Evolutionary conservation across 1,284 basidiomycete genomes (phyloP).

Genomic region (Heterobasidion irregulare): DNA sequence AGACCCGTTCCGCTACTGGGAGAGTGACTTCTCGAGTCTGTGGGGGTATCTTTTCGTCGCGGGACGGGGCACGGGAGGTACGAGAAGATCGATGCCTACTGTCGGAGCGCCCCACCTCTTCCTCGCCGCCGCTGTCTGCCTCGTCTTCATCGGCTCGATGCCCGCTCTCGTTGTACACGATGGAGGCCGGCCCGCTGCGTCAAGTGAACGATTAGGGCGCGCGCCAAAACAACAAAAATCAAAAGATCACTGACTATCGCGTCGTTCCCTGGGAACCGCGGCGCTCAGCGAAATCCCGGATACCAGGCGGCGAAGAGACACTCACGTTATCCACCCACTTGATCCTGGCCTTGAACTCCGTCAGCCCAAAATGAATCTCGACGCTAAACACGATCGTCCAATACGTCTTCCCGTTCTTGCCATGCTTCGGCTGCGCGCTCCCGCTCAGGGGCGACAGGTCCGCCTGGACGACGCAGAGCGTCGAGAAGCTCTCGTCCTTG

Average conservation of each 20-base stretch:
- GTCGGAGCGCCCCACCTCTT: conserved; percentile 19
- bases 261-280: conserved; percentile 38
- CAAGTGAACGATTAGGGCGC: conserved; percentile 1
- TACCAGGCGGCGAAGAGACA: conserved; percentile 6
- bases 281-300: background rate
- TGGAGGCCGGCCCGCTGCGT: conserved; percentile 62
- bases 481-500: conserved; percentile 60
- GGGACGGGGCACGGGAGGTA: conserved; percentile 22
- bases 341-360: conserved; percentile 71
- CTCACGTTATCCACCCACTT: conserved; percentile 73
- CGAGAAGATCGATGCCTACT: conserved; percentile 9
- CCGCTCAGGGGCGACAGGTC: conserved; percentile 62
- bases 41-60: conserved; percentile 11
- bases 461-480: conserved; percentile 67
- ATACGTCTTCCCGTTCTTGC: conserved; percentile 57
- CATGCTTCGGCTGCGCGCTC: conserved; percentile 57
- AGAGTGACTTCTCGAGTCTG: conserved; percentile 10
- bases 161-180: conserved; percentile 72
- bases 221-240: background rate
- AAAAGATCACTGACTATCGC: conserved; percentile 45
- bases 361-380: conserved; percentile 74
- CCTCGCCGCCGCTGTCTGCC: conserved; percentile 22
- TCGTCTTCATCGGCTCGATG: conserved; percentile 68
- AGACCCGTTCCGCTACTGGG: conserved; percentile 11
- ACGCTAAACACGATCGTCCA: conserved; percentile 78